These are phyloP conservation scores for Hypoxylon cercidicola DNA, from an alignment of 495 filamentous ascomycete genomes.

Conservation along the genomic window DNA sequence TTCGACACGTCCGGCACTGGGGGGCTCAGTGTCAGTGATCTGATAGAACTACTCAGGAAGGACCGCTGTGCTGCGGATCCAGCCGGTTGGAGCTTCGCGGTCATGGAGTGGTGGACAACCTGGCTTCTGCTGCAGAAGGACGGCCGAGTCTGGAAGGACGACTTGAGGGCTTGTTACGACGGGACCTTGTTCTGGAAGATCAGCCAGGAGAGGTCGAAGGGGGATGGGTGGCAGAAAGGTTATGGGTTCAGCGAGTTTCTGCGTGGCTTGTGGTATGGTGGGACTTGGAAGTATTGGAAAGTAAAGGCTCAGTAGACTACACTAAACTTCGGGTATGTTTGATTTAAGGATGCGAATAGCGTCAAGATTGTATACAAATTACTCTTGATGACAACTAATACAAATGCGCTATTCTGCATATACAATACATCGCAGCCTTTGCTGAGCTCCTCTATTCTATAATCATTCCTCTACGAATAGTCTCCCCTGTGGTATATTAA, in stretches of 20 bases:
- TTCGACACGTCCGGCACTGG: conserved; percentile 16
- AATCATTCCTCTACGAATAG: too few relatives aligned
- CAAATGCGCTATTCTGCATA: too few relatives aligned
- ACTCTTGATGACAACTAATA: too few relatives aligned
- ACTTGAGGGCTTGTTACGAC: conserved; percentile 56
- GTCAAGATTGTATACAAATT: too few relatives aligned
- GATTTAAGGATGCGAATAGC: too few relatives aligned
- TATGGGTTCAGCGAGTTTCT: conserved; percentile 34
- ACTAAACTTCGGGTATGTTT: background rate
- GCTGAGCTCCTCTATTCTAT: too few relatives aligned
- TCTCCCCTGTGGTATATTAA: too few relatives aligned
- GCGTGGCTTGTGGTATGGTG: conserved; percentile 12
- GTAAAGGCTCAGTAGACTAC: background rate
- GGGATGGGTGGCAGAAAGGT: conserved; percentile 44
- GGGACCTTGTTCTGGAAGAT: conserved; percentile 51
- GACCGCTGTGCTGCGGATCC: conserved; percentile 32
- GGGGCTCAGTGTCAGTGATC: conserved; percentile 12
- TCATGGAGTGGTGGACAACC: conserved; percentile 59
- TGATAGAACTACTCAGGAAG: conserved; percentile 13
- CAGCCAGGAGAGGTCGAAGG: conserved; percentile 36
- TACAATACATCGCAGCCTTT: too few relatives aligned
- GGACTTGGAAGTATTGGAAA: conserved; percentile 31
- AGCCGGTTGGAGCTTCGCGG: conserved; percentile 40
- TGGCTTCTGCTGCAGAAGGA: conserved; percentile 61
- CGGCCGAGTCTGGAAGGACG: conserved; percentile 58